These are phyloP conservation scores for Saururus chinensis DNA, from an alignment of 164 flowering plant genomes.

Conservation along the genomic window DNA sequence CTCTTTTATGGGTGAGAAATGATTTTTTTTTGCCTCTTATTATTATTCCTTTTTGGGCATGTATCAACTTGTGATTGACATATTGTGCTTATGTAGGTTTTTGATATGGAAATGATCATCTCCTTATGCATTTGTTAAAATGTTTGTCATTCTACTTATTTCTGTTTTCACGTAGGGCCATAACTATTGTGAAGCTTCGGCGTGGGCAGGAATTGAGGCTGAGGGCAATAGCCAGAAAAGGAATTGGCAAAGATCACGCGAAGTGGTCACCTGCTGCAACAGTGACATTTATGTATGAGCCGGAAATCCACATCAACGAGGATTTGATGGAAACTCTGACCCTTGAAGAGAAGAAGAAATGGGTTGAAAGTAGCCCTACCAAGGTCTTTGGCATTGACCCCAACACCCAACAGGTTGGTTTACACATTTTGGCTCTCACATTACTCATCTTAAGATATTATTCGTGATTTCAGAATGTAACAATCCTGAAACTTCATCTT, in stretches of 20 bases:
- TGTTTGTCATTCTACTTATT: too few species aligned
- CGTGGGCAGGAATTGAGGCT: slow-evolving; percentile 87
- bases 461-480: too few species aligned
- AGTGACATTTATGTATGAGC: slow-evolving; percentile 95
- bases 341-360: slow-evolving; percentile 60
- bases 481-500: too few species aligned
- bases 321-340: slow-evolving; percentile 76
- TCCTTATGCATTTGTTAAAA: too few species aligned
- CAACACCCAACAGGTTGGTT: slow-evolving; percentile 53
- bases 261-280: slow-evolving; percentile 99
- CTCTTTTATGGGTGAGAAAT: too few species aligned
- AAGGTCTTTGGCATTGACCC: slow-evolving; percentile 85
- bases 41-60: too few species aligned
- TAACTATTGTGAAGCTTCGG: slow-evolving; percentile 87
- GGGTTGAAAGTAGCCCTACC: slow-evolving; percentile 87
- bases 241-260: slow-evolving; percentile 95
- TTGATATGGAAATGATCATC: too few species aligned
- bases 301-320: slow-evolving; percentile 78
- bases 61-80: too few species aligned
- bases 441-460: too few species aligned
- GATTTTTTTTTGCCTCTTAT: too few species aligned
- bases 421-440: background rate
- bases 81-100: too few species aligned
- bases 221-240: slow-evolving; percentile 94
- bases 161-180: slow-evolving; percentile 41